phyloP scores from a whole-genome alignment of 805 yeast species.

The Soucietia sequanensis region DNA sequence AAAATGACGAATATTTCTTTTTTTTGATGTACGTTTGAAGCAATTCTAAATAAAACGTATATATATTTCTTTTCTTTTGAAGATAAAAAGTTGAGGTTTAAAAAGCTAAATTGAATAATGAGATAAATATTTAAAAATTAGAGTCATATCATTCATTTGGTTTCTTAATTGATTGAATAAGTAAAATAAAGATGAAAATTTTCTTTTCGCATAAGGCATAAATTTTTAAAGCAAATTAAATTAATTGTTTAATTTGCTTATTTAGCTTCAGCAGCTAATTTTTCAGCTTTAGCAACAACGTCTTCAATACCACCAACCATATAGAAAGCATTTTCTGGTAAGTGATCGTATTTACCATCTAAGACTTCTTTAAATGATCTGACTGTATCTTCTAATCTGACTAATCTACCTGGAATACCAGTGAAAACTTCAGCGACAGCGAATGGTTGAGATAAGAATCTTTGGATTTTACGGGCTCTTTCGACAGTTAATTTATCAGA shows the following conservation, averaged over 20 bases:
- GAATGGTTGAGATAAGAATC: conserved; percentile 99
- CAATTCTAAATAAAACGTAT: not conserved
- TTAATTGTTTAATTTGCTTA: no score
- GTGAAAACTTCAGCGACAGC: conserved; percentile 99
- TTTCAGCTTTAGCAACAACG: conserved; percentile 98
- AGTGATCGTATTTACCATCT: conserved; percentile 97
- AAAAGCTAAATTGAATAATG: conserved; percentile 2
- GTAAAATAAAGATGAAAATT: conserved; percentile 1
- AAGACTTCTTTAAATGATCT: conserved; percentile 94
- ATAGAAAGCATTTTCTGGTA: conserved; percentile 99
- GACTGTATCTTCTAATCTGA: conserved; percentile 93
- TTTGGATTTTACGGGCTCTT: conserved; percentile 99
- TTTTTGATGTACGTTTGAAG: no score
- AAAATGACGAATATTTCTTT: conserved; percentile 1
- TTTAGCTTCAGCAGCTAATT: conserved; percentile 91
- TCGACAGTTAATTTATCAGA: conserved; percentile 98
- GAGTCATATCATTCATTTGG: conserved; percentile 1
- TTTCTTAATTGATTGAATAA: not conserved
- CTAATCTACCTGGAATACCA: conserved; percentile 98
- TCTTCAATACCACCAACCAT: conserved; percentile 99
- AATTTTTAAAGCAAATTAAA: conserved; percentile 4
- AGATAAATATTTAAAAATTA: conserved; percentile 1
- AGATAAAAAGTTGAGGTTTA: not conserved
- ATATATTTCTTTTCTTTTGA: not conserved
- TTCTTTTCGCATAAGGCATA: conserved; percentile 10